Percentiles rank a stretch among this genome's conserved stretches.
These are phyloP conservation scores for Barbatosphaeria neglecta DNA, from an alignment of 495 filamentous ascomycete species.

Conservation along the genomic window DNA sequence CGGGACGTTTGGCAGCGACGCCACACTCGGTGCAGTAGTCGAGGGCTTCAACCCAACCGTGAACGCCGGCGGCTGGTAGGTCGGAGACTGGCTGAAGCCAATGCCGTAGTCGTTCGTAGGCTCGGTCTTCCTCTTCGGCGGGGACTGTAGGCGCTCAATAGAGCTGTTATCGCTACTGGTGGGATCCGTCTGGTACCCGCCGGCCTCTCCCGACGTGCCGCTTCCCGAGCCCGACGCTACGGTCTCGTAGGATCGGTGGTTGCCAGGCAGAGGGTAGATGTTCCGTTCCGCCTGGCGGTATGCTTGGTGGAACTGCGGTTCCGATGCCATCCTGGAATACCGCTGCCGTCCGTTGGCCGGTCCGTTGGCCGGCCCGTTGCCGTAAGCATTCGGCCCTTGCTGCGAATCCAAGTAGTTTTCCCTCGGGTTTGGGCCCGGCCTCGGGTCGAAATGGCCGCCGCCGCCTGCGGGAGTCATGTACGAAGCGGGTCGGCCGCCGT, in stretches of 20 bases:
- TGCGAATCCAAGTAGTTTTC: constrained; percentile 41
- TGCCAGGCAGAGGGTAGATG: constrained; percentile 53
- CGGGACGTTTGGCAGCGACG: constrained; percentile 3
- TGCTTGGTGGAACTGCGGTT: constrained; percentile 22
- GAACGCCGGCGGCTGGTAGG: constrained; percentile 23
- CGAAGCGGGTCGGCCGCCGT: constrained; percentile 33
- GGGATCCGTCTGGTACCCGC: constrained; percentile 75
- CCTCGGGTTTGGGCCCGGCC: constrained; percentile 33
- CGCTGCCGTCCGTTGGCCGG: constrained; percentile 27
- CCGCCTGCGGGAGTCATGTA: too few relatives aligned
- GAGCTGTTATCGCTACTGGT: constrained; percentile 83
- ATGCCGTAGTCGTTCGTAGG: constrained; percentile 37
- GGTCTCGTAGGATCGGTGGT: constrained; percentile 75
- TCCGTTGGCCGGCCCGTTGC: constrained; percentile 27
- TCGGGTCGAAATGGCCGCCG: constrained; percentile 30
- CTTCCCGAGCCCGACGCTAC: constrained; percentile 61
- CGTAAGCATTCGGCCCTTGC: constrained; percentile 6
- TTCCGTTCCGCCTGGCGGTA: constrained; percentile 24
- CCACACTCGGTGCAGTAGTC: too few relatives aligned
- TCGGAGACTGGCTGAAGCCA: constrained; percentile 24
- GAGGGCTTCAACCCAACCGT: constrained; percentile 16
- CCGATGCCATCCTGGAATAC: constrained; percentile 33
- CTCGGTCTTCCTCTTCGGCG: constrained; percentile 35
- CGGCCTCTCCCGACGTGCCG: constrained; percentile 57
- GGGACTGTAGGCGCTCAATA: constrained; percentile 57